Conservation (phyloP, 1,284 basidiomycete genomes). For the Tausonia pullulans region DNA sequence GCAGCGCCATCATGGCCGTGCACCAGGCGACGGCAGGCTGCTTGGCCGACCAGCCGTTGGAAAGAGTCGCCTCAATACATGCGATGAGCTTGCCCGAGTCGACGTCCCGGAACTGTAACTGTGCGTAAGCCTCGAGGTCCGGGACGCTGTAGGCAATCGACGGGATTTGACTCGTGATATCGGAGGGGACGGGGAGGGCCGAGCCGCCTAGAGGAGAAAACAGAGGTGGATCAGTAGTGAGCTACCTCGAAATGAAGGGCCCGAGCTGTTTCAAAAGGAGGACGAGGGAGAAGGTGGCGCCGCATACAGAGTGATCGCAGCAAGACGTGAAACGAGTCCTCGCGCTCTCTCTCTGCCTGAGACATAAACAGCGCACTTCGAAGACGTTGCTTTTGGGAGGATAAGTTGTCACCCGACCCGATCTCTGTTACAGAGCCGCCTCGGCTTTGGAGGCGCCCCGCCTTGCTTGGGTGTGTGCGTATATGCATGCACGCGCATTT, state of each 20-base stretch:
- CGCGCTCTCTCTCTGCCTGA: too few species aligned
- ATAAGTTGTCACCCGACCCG: too few species aligned
- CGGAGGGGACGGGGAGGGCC: slow-evolving; percentile 56
- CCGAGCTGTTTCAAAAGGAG: neutral
- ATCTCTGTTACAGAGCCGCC: neutral
- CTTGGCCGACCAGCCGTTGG: slow-evolving; percentile 76
- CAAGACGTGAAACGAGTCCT: too few species aligned
- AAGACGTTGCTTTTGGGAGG: too few species aligned
- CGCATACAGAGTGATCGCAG: neutral
- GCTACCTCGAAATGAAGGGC: neutral
- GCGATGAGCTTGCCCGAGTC: slow-evolving; percentile 61
- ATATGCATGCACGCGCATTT: too few species aligned
- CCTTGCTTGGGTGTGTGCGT: too few species aligned
- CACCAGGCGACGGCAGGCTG: slow-evolving; percentile 67
- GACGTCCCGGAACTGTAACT: slow-evolving; percentile 61
- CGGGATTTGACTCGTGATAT: slow-evolving; percentile 48
- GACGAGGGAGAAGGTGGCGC: neutral
- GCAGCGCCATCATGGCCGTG: slow-evolving; percentile 56
- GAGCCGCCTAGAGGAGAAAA: slow-evolving; percentile 41
- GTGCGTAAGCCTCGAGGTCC: slow-evolving; percentile 80
- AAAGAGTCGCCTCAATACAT: slow-evolving; percentile 80
- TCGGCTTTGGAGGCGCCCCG: neutral
- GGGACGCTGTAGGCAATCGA: slow-evolving; percentile 75
- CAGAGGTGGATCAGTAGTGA: slow-evolving; percentile 3
- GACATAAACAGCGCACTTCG: too few species aligned